Evolutionary conservation across 805 yeast species (phyloP).

Genomic region (Saccharomycopsis fodiens): DNA sequence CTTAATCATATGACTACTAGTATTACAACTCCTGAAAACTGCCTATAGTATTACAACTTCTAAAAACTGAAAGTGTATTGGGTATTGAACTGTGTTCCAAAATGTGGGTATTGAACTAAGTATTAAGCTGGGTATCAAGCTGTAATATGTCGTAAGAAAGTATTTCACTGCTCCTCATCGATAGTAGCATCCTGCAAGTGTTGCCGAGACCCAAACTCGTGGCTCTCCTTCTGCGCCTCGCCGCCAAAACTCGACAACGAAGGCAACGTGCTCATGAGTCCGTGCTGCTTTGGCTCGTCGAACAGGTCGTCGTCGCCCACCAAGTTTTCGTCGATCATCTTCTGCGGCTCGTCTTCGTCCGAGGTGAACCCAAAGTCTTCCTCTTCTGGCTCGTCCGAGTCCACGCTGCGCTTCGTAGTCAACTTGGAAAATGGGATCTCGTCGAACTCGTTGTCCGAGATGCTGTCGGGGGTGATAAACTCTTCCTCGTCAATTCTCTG

Average conservation of each 20-base stretch:
- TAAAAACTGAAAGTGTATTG: too few species aligned
- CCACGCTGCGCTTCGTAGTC: not conserved
- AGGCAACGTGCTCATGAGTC: constrained; percentile 20
- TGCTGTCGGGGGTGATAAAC: constrained; percentile 12
- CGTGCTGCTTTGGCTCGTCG: constrained; percentile 21
- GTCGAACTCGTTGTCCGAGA: constrained; percentile 13
- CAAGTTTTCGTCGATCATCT: not conserved
- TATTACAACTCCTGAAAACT: too few species aligned
- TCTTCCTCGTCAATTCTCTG: constrained; percentile 5
- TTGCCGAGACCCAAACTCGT: not conserved
- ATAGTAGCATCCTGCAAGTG: not conserved
- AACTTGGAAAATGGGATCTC: constrained; percentile 11
- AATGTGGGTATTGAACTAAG: too few species aligned
- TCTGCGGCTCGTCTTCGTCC: constrained; percentile 18
- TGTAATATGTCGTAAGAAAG: too few species aligned
- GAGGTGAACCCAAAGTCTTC: constrained; percentile 8
- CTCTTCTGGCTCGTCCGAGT: constrained; percentile 1
- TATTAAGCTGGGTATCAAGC: too few species aligned
- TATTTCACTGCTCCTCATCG: not conserved
- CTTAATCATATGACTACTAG: too few species aligned
- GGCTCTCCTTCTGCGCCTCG: constrained; percentile 3
- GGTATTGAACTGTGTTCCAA: too few species aligned
- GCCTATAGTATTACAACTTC: too few species aligned
- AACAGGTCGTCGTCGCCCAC: constrained; percentile 17
- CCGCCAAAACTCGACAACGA: constrained; percentile 20